These are phyloP conservation scores for Hypomyces perniciosus DNA, from an alignment of 2,329 filamentous ascomycete species.

Conservation along the genomic window DNA sequence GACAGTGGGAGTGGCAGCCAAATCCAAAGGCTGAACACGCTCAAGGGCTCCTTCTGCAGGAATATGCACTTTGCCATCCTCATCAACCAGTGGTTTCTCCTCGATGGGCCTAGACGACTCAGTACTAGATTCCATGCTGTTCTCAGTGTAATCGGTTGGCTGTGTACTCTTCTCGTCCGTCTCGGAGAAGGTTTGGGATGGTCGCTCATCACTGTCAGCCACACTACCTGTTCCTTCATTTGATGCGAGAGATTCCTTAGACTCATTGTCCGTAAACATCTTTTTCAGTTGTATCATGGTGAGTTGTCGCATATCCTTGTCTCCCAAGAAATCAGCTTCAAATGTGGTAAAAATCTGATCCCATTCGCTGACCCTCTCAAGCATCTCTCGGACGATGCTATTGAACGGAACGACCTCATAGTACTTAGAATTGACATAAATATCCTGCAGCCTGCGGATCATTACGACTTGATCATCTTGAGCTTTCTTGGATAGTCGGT, in stretches of 20 bases:
- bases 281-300: slow-evolving; percentile 91
- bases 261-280: slow-evolving; percentile 88
- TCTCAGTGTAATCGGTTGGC: slow-evolving; percentile 34
- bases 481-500: slow-evolving; percentile 68
- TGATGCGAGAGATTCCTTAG: slow-evolving; percentile 65
- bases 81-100: slow-evolving; percentile 19
- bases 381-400: slow-evolving; percentile 77
- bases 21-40: slow-evolving; percentile 44
- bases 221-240: slow-evolving; percentile 60
- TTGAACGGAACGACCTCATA: slow-evolving; percentile 97
- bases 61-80: slow-evolving; percentile 26
- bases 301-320: slow-evolving; percentile 90
- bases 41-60: slow-evolving; percentile 35
- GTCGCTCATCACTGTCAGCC: slow-evolving; percentile 43
- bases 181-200: slow-evolving; percentile 41
- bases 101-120: slow-evolving; percentile 20
- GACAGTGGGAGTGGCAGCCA: slow-evolving; percentile 25
- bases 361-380: slow-evolving; percentile 91
- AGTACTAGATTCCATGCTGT: slow-evolving; percentile 27
- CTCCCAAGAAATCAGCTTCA: slow-evolving; percentile 87
- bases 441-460: slow-evolving; percentile 73
- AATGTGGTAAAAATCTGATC: slow-evolving; percentile 86
- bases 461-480: slow-evolving; percentile 76
- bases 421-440: slow-evolving; percentile 89
- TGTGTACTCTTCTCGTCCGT: slow-evolving; percentile 42